Base-by-base conservation (phyloP, 1,284 basidiomycete species). In the Athelia sp. region DNA sequence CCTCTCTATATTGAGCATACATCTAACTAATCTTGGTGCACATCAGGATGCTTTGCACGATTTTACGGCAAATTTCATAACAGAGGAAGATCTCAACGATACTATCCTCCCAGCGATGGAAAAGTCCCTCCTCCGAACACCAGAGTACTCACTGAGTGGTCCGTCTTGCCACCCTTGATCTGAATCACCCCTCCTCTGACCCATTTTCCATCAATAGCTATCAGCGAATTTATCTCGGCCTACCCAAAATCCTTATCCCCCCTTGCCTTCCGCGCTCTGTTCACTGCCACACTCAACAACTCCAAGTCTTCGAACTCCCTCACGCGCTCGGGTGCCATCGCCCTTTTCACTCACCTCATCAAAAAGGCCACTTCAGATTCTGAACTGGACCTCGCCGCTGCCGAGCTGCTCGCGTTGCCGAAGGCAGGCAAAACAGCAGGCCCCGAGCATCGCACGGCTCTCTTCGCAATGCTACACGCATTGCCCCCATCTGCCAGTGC, bases 351-450 rank as follows among this genome's bases (percentile, higher is more conserved):
- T 47, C 73, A 78, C 8, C 58, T 90, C 43, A 60, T 82, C 3
- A 51, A 62, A 22, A 69, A 68, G 22, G 60, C 60, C 24, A 56
- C 53, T 9, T 56, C 65, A 15, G 55, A 66, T 3, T 61, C 68
- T 14, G 64, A 71, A 55, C 49, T 70, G 11, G 73, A 76, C 48
- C 56, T 76, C 3, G 76, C 78, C 3, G 76, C 80, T 2, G 67
- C 73, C 10, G 90, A 94, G 55, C 67, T 94, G 1, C 71, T 93
- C 13, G 69, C 72, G 14, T 74, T 92, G 0, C 87, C 91, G 3
- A 86, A 88, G 60, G 68, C 82, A 0, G 87, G 91, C 26, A 98
- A 96, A 71, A 90, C 91, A 0, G 72, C 84, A 0, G 90, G 90
- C 2, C 78, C 89, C 3, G 93, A 95, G 52, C 92, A 98, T 62